These are phyloP conservation scores for Starmerella bacillaris DNA, from an alignment of 805 yeast genomes.

Conservation along the genomic window DNA sequence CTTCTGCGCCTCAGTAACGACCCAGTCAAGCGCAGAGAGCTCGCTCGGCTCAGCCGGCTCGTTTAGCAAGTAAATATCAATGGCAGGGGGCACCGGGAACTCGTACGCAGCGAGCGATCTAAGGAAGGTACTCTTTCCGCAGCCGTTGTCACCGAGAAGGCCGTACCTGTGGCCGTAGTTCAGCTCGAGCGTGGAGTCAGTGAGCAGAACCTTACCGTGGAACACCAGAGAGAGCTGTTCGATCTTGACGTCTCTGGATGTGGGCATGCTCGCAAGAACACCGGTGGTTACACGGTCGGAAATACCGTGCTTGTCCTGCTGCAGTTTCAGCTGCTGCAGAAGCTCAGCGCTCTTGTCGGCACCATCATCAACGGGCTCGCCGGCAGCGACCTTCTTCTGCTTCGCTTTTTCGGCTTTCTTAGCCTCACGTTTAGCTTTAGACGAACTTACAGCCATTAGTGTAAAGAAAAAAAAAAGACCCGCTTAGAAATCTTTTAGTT, in stretches of 20 bases:
- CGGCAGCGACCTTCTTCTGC: slow-evolving; percentile 38
- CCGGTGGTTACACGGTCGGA: slow-evolving; percentile 97
- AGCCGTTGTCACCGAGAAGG: slow-evolving; percentile 93
- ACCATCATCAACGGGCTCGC: slow-evolving; percentile 34
- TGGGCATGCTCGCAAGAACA: slow-evolving; percentile 71
- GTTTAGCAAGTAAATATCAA: slow-evolving; percentile 81
- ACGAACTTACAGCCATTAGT: slow-evolving; percentile 47
- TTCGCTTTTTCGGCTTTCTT: slow-evolving; percentile 75
- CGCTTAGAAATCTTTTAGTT: no score
- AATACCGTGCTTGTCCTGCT: slow-evolving; percentile 81
- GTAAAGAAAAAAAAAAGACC: no score
- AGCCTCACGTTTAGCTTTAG: slow-evolving; percentile 96
- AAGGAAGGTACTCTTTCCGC: slow-evolving; percentile 93
- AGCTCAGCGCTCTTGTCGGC: slow-evolving; percentile 34
- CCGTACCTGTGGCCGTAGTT: slow-evolving; percentile 97
- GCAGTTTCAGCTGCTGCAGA: slow-evolving; percentile 74
- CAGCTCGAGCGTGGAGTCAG: slow-evolving; percentile 79
- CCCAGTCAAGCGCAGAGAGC: slow-evolving; percentile 83
- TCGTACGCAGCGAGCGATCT: slow-evolving; percentile 91
- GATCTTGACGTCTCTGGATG: slow-evolving; percentile 86
- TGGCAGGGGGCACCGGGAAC: slow-evolving; percentile 80
- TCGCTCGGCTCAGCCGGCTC: slow-evolving; percentile 97
- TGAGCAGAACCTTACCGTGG: slow-evolving; percentile 93
- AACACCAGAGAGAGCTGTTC: slow-evolving; percentile 78
- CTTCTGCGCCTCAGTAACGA: slow-evolving; percentile 86